Evolutionary conservation across 495 filamentous ascomycete species (phyloP).

Genomic region (Penicillium paxilli): DNA sequence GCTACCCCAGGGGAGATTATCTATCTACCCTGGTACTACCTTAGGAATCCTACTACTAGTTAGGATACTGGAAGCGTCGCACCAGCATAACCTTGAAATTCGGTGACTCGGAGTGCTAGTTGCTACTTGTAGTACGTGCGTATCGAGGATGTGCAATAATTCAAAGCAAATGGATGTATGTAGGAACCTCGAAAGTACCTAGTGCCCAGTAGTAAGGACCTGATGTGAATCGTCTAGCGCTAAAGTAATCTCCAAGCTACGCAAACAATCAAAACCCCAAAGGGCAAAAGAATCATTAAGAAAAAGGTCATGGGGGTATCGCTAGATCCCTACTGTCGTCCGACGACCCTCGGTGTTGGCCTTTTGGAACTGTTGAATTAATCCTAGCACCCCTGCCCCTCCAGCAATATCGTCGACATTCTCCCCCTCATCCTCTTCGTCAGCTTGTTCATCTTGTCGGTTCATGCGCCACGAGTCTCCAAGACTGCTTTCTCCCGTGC

Average conservation of each 20-base stretch:
- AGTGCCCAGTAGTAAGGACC: no score
- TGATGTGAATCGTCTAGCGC: neutral
- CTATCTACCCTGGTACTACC: no score
- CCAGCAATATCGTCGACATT: conserved; percentile 49
- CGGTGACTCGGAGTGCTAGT: no score
- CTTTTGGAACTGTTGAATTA: conserved; percentile 90
- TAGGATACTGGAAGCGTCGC: no score
- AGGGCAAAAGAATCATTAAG: neutral
- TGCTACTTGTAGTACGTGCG: no score
- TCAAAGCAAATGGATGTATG: no score
- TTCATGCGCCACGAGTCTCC: conserved; percentile 67
- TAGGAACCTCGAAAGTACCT: no score
- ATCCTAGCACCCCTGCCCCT: conserved; percentile 67
- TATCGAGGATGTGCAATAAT: no score
- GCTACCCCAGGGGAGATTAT: no score
- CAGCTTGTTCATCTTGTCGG: conserved; percentile 40
- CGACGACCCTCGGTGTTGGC: conserved; percentile 67
- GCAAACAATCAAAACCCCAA: neutral
- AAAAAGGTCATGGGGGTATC: neutral
- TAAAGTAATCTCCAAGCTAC: neutral
- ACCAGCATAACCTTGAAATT: no score
- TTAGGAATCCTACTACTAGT: no score
- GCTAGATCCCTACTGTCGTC: conserved; percentile 38
- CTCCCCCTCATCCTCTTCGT: conserved; percentile 49
- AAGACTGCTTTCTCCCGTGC: conserved; percentile 56